Base-by-base conservation (phyloP, 495 filamentous ascomycete species). In the Astrothelium subdiscretum region DNA sequence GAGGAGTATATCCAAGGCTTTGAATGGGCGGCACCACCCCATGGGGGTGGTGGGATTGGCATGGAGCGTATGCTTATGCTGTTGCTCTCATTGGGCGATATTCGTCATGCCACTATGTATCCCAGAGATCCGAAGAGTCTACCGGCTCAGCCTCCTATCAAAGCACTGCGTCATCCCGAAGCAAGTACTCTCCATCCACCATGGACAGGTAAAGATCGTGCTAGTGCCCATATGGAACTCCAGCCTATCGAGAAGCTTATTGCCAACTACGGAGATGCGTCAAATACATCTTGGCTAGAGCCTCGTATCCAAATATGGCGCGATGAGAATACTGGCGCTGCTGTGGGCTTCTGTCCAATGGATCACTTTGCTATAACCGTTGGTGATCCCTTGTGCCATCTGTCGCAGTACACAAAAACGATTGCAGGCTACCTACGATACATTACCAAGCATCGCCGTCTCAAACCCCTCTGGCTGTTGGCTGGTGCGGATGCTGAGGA, bases 1-100 rank as follows among this genome's bases (percentile, higher is more conserved):
- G 83, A 89, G 64, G 92, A 96, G 32, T 96, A 96, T 70, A 80
- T 96, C 67, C 84, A 89, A 65, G 90, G 84, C 24, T 97, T 97
- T 78, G 81, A 88, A 62, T 95, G 84, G 78, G 91, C 90, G 24
- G 87, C 90, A 0, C 91, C 92, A 3, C 91, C 91, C 1, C 91
- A 97, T 62, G 92, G 89, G 0, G 92, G 92, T 44, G 90, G 88
- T 65, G 92, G 91, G 72, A 89, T 96, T 63, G 92, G 92, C 32
- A 77, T 97, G 6, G 92, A 97, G 74, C 87, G 91, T 52, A 76
- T 96, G 4, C 73, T 96, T 12, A 92, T 95, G 80, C 82, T 96
- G 31, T 72, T 95, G 62, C 77, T 97, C 29, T 83, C 88, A 65
- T 76, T 96, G 10, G 91, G 91, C 64, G 92, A 97, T 73, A 92